A percentile compares a stretch with the other conserved stretches of the same genome.
Conservation (phyloP, 78 protist species). For the Chrysochromulina tobinii region DNA sequence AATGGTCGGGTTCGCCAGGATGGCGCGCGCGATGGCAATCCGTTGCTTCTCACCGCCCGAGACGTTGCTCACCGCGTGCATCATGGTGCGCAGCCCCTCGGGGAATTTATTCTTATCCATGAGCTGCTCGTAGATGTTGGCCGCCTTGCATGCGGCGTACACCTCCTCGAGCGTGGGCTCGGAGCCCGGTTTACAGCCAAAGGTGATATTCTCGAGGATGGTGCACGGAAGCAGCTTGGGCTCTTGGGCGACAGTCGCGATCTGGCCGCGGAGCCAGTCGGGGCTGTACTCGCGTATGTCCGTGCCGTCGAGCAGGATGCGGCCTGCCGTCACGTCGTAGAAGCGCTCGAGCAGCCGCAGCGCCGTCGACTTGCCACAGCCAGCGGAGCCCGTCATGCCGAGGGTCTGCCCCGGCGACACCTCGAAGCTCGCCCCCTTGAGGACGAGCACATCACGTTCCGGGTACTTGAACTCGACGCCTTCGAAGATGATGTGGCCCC, state of each 20-base stretch:
- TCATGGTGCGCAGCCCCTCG: conserved; percentile 44
- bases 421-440: neutral
- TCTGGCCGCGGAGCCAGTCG: neutral
- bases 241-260: conserved; percentile 84
- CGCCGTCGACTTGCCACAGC: conserved; percentile 77
- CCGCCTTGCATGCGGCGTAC: conserved; percentile 69
- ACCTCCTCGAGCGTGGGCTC: neutral
- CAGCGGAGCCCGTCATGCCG: conserved; percentile 28
- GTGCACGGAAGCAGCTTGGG: conserved; percentile 88
- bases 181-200: neutral
- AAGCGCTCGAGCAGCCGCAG: conserved; percentile 80
- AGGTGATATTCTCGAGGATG: conserved; percentile 44
- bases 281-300: neutral
- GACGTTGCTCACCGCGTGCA: conserved; percentile 72
- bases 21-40: conserved; percentile 92
- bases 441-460: no score
- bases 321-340: conserved; percentile 75
- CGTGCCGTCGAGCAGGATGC: conserved; percentile 77
- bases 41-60: conserved; percentile 94
- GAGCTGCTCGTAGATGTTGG: conserved; percentile 91
- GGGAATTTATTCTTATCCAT: conserved; percentile 48
- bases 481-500: no score
- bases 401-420: conserved; percentile 53
- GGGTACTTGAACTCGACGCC: no score
- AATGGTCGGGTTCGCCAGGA: conserved; percentile 84